phyloP scores from a whole-genome alignment of 2,329 filamentous ascomycete genomes.

The Penicillium sp. region DNA sequence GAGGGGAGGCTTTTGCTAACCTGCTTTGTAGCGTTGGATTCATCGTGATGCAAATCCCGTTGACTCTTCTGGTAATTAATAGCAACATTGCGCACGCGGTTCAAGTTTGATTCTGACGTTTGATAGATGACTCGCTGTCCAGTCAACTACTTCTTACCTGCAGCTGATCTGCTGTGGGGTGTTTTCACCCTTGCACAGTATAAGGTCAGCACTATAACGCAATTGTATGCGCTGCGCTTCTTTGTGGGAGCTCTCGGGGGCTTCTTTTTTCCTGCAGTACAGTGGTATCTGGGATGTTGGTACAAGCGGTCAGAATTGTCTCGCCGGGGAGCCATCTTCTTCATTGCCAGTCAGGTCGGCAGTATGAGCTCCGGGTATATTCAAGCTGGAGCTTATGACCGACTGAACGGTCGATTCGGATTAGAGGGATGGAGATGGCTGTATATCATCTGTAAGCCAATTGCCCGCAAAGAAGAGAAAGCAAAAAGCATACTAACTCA shows the following conservation, averaged over 20 bases:
- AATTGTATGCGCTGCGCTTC: slow-evolving; percentile 34
- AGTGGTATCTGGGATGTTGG: slow-evolving; percentile 25
- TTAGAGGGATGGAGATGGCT: slow-evolving; percentile 21
- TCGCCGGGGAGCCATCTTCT: slow-evolving; percentile 24
- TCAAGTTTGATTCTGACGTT: background rate
- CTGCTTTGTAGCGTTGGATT: slow-evolving; percentile 14
- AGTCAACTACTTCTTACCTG: slow-evolving; percentile 20
- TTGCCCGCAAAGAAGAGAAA: background rate
- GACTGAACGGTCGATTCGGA: slow-evolving; percentile 15
- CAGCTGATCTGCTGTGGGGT: slow-evolving; percentile 18
- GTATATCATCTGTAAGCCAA: slow-evolving; percentile 17
- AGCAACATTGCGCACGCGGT: background rate
- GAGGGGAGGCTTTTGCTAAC: background rate
- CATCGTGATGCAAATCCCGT: slow-evolving; percentile 19
- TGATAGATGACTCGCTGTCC: slow-evolving; percentile 19
- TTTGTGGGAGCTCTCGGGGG: slow-evolving; percentile 35
- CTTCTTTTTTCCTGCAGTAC: slow-evolving; percentile 31
- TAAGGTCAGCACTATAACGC: slow-evolving; percentile 19
- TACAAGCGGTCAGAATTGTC: slow-evolving; percentile 24
- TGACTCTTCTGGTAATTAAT: slow-evolving; percentile 15
- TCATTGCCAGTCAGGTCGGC: slow-evolving; percentile 23
- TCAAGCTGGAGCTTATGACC: slow-evolving; percentile 22
- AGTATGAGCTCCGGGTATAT: slow-evolving; percentile 26
- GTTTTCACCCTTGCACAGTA: slow-evolving; percentile 18
- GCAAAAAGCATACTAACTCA: background rate